Percentiles rank a stretch among this genome's conserved stretches.
Conservation (phyloP, 2,329 filamentous ascomycete species). For the Hymenoscyphus salicellus region DNA sequence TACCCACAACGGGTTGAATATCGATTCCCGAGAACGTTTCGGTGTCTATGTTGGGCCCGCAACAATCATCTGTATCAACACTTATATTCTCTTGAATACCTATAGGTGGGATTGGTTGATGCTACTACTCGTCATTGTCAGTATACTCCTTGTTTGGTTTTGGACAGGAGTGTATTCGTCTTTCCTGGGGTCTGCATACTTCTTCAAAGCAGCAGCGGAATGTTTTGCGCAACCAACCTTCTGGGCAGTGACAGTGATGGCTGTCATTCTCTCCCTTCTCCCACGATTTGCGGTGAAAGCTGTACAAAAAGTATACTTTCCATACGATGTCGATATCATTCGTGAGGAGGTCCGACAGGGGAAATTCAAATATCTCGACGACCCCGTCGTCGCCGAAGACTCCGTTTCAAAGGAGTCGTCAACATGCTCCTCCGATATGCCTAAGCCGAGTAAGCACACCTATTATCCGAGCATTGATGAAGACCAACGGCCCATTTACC, state of each 20-base stretch:
- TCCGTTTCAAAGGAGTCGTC: slow-evolving; percentile 47
- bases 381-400: slow-evolving; percentile 23
- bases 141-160: slow-evolving; percentile 84
- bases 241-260: slow-evolving; percentile 80
- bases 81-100: slow-evolving; percentile 92
- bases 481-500: slow-evolving; percentile 88
- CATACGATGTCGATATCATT: slow-evolving; percentile 90
- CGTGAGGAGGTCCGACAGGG: slow-evolving; percentile 86
- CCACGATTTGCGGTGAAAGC: slow-evolving; percentile 85
- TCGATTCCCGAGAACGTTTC: slow-evolving; percentile 78
- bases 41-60: slow-evolving; percentile 84
- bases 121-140: slow-evolving; percentile 75
- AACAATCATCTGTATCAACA: slow-evolving; percentile 83
- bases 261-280: slow-evolving; percentile 76
- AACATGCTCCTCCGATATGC: slow-evolving; percentile 58
- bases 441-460: slow-evolving; percentile 47
- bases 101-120: slow-evolving; percentile 99
- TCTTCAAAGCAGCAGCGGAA: slow-evolving; percentile 76
- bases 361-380: slow-evolving; percentile 70
- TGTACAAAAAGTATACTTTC: slow-evolving; percentile 90
- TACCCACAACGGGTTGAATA: slow-evolving; percentile 67
- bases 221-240: slow-evolving; percentile 80
- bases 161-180: slow-evolving; percentile 84
- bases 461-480: slow-evolving; percentile 71
- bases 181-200: slow-evolving; percentile 54